phyloP scores from a whole-genome alignment of 192 early-diverging fungal genomes.

The Gonapodya prolifera region DNA sequence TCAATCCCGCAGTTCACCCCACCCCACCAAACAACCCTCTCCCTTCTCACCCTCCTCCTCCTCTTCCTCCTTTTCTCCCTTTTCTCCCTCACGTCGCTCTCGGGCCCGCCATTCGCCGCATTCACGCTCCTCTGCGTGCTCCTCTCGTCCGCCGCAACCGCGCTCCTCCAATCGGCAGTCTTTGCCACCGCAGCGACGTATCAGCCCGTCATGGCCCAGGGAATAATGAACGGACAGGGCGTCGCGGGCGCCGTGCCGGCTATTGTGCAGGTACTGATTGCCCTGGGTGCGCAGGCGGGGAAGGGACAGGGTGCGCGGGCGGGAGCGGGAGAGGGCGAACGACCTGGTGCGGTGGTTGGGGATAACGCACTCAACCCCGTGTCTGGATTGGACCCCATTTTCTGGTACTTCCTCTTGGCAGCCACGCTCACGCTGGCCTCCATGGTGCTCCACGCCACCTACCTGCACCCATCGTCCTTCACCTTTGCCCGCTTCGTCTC shows the following conservation, averaged over 20 bases:
- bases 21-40: slow-evolving; percentile 21
- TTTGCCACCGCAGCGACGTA: slow-evolving; percentile 62
- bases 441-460: neutral
- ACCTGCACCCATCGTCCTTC: neutral
- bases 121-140: slow-evolving; percentile 42
- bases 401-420: slow-evolving; percentile 5
- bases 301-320: neutral
- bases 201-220: slow-evolving; percentile 52
- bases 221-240: slow-evolving; percentile 53
- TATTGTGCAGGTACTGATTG: slow-evolving; percentile 45
- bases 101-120: slow-evolving; percentile 46
- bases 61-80: slow-evolving; percentile 36
- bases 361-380: neutral
- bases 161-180: slow-evolving; percentile 48
- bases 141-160: slow-evolving; percentile 40
- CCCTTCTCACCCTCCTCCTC: slow-evolving; percentile 36
- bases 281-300: slow-evolving; percentile 16
- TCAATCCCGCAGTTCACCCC: slow-evolving; percentile 19
- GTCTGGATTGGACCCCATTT: slow-evolving; percentile 5
- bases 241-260: slow-evolving; percentile 57
- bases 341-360: neutral
- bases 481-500: neutral
- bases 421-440: neutral
- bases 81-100: slow-evolving; percentile 27
- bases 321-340: neutral